phyloP scores from a whole-genome alignment of 139 green algal genomes.

The Pseudopediastrum boryanum region DNA sequence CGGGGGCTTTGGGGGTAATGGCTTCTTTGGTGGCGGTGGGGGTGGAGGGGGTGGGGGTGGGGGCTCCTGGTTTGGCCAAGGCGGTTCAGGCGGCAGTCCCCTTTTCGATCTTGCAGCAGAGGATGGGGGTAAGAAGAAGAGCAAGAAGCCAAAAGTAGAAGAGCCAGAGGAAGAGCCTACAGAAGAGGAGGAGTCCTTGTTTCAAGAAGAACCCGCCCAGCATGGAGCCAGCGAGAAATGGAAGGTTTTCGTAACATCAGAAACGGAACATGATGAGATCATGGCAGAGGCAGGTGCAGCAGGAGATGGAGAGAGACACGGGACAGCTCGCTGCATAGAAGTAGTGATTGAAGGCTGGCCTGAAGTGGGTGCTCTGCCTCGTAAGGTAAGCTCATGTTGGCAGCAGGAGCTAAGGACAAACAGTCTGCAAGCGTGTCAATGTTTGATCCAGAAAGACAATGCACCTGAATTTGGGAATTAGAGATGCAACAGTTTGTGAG shows the following conservation, averaged over 20 bases:
- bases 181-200: slow-evolving; percentile 27
- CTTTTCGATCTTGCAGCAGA: slow-evolving; percentile 44
- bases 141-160: slow-evolving; percentile 31
- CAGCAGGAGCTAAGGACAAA: neutral
- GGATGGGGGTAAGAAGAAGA: slow-evolving; percentile 9
- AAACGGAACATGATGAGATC: slow-evolving; percentile 21
- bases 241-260: slow-evolving; percentile 19
- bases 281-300: neutral
- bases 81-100: neutral
- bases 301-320: slow-evolving; percentile 31
- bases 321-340: slow-evolving; percentile 61
- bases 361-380: slow-evolving; percentile 51
- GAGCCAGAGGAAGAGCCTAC: slow-evolving; percentile 26
- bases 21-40: slow-evolving; percentile 44
- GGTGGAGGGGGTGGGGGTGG: slow-evolving; percentile 44
- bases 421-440: too few species aligned
- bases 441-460: neutral
- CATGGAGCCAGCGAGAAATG: neutral
- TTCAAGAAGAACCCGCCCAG: too few species aligned
- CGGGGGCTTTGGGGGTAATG: slow-evolving; percentile 32
- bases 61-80: slow-evolving; percentile 28
- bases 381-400: slow-evolving; percentile 21
- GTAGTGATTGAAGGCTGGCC: slow-evolving; percentile 68
- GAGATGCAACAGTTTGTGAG: neutral
- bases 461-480: neutral